phyloP scores from a whole-genome alignment of 257 asterid species.

The Jaltomata sinuosa region DNA sequence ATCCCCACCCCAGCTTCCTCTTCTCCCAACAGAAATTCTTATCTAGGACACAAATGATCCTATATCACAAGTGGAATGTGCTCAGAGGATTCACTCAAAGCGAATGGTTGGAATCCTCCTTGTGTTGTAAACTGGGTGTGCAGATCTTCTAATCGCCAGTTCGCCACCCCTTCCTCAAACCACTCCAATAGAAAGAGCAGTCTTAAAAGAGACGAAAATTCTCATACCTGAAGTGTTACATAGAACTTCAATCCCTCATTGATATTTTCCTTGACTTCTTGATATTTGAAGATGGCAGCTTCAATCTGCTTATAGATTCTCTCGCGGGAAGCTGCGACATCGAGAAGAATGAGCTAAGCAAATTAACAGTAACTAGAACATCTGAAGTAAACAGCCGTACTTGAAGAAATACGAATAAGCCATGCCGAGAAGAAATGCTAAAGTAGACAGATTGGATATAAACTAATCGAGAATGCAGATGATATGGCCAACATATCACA shows the following conservation, averaged over 20 bases:
- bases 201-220: neutral
- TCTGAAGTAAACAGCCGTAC: neutral
- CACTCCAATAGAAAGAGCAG: neutral
- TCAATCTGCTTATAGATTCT: conserved; percentile 87
- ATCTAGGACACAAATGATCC: neutral
- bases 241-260: conserved; percentile 96
- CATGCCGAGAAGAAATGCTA: neutral
- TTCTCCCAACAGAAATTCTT: neutral
- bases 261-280: conserved; percentile 87
- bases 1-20: neutral
- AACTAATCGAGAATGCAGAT: neutral
- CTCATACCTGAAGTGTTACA: conserved; percentile 82
- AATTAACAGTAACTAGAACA: neutral
- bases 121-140: neutral
- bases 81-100: neutral
- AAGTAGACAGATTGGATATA: neutral
- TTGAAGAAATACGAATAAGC: neutral
- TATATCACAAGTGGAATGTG: neutral
- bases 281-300: conserved; percentile 83
- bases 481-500: neutral
- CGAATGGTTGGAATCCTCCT: neutral
- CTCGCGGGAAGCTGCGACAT: conserved; percentile 77
- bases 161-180: neutral
- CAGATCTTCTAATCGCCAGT: neutral
- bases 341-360: conserved; percentile 4